Base-by-base conservation (phyloP, 371 early-diverging fungal species). In the Haplosporangium sp. region DNA sequence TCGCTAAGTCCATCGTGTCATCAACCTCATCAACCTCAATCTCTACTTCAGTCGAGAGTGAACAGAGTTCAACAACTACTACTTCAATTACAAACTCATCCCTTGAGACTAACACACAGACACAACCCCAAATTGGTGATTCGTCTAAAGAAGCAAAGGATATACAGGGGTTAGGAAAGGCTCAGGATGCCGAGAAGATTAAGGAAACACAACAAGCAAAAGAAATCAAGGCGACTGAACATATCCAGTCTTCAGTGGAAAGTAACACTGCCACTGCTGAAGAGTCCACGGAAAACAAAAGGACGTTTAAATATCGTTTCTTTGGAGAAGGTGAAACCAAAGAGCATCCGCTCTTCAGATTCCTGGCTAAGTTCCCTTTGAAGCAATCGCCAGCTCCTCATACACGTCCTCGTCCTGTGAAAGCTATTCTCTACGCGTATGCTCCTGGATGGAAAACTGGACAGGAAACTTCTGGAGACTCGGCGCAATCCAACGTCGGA, bases 351-450 rank as follows among this genome's bases (percentile, higher is more conserved):
- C 68, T 74, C 44, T 74, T 69, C 63, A 63, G 55, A 19, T 81
- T 75, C 65, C 44, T 81, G 59, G 72, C 75, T 17, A 68, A 13
- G 63, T 81, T 81, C 69, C 82, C 82, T 17, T 59, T 81, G 37
- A 81, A 75, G 61, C 64, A 71, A 35, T 65, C 52, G 19, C 82
- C 82, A 10, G 75, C 82, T 4, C 82, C 61, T 9, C 75, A 81
- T 27, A 64, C 61, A 42, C 71, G 82, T 40, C 63, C 65, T 37
- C 64, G 59, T 7, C 75, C 68, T 11, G 69, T 74, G 50, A 74
- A 71, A 59, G 72, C 75, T 3, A 58, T 69, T 48, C 11, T 81
- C 39, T 81, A 81, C 63, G 75, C 75, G 20, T 81, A 64, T 37
- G 72, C 69, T 13, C 69, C 82, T 47, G 82, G 75, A 2, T 74